Evolutionary conservation across 108 stramenopile species (phyloP), one percentile per base, ranked within the genome.

Genomic region (Conticribra guillardii): DNA sequence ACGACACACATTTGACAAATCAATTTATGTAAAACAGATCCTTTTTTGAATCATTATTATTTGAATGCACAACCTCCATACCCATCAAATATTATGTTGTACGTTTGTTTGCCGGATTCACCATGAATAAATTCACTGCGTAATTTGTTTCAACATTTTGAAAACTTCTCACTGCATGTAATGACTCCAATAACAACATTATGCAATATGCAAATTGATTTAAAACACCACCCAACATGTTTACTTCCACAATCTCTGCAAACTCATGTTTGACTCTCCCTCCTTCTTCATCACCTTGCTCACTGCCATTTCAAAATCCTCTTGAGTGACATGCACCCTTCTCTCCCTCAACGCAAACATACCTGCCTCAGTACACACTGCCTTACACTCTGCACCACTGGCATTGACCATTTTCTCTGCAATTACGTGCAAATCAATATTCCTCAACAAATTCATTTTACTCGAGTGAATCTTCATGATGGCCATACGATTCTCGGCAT

Each of bases 221-320:
- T n/a, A n/a, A n/a, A n/a, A n/a, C n/a, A n/a, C n/a, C n/a, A n/a
- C n/a, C n/a, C n/a, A n/a, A n/a, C n/a, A n/a, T n/a, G 14, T 47
- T 79, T 98, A 99, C 90, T 99, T 99, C 97, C 97, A 99, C 76
- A 99, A 87, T 80, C 98, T 93, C 54, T 92, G 86, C 79, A 98
- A 83, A 79, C 91, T 90, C 69, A 98, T 84, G 84, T 99, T 98
- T 58, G 84, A 60, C 53, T 99, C 99, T 28, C 85, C 77, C 48
- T 99, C 98, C 92, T 99, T 99, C 97, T 98, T 98, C 99, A 99
- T 99, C 61, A 99, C 99, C 94, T 99, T 99, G 54, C 87, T 85
- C 15, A 97, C 97, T 0, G 98, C 97, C 99, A 99, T 98, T 84
- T 98, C 98, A 76, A 99, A 99, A 87, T 99, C 99, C 81, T 99